phyloP scores from a whole-genome alignment of 139 green algal genomes.

The Medakamo hakoo region DNA sequence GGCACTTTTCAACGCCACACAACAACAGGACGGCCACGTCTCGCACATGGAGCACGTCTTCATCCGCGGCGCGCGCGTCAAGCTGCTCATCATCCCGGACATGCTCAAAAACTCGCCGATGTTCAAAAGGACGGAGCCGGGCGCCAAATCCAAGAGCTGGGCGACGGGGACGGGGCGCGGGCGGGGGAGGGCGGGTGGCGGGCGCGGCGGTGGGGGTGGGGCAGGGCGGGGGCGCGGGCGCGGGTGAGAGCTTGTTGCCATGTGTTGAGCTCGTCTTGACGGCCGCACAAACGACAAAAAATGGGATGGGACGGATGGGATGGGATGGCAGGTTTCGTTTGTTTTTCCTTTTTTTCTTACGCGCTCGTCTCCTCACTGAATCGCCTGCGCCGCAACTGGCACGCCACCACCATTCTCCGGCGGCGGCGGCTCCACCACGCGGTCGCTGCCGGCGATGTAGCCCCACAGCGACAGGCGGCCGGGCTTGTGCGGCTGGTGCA shows the following conservation, averaged over 20 bases:
- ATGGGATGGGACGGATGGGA: no score
- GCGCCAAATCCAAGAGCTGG: constrained; percentile 44
- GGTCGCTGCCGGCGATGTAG: not conserved
- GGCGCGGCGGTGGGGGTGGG: no score
- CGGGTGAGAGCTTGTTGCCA: no score
- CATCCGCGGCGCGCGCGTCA: constrained; percentile 57
- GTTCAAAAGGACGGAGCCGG: constrained; percentile 98
- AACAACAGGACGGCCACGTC: constrained; percentile 52
- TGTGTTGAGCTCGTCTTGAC: no score
- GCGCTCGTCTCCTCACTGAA: not conserved
- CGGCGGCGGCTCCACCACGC: no score
- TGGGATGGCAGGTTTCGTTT: no score
- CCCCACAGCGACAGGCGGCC: not conserved
- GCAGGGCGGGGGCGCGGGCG: no score
- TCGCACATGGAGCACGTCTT: constrained; percentile 82
- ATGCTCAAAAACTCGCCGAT: constrained; percentile 99
- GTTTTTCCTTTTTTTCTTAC: not conserved
- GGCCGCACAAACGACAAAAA: not conserved
- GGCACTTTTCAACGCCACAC: no score
- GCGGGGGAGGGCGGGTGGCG: no score
- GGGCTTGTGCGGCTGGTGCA: no score
- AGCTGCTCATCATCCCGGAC: constrained; percentile 93
- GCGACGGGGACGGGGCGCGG: constrained; percentile 2
- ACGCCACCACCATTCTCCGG: not conserved
- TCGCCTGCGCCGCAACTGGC: not conserved